Base-by-base conservation (phyloP, 148 eudicot genomes). In the Rhododendron williamsianum region DNA sequence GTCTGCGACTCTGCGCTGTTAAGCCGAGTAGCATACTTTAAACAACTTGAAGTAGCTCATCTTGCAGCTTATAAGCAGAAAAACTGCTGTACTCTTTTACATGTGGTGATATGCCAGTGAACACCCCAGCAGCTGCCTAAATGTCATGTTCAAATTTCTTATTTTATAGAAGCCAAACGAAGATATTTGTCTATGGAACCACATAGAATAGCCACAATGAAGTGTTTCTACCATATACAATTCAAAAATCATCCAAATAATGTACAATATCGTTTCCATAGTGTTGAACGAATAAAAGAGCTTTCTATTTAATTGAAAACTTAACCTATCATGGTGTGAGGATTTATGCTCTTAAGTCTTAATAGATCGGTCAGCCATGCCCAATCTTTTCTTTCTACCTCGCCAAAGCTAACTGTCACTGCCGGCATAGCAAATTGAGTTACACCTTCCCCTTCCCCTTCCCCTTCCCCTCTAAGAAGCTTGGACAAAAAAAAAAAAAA, bases 21-120 rank as follows among this genome's bases (percentile, higher is more conserved):
- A 27, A 60, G 71, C 83, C 23, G 48, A 23, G 49, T 35, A 81
- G 35, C 63, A 58, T 56, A 9, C 45, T 6, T 0, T 38, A 36
- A 81, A 35, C 69, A 80, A 79, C 43, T 80, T 80, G 67, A 80
- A 54, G 69, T 52, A 21, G 69, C 65, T 80, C 33, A 8, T n/a
- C 65, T 80, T 21, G 33, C 67, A 52, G 63, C 30, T 54, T 9
- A 81, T 54, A 54, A 35, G 45, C 9, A 80, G 38, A 27, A 51
- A 78, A 78, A 78, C 13, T 4, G 2, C 6, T 27, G 27, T 11
- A n/a, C 25, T 45, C 3, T 49, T 33, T 30, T 12, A 80, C 10
- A 21, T 16, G 38, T 51, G 43, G 38, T 51, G 82, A 27, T 41
- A 48, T 48, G 81, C 46, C 56, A 6, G 35, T 3, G 60, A 48